These are phyloP conservation scores for Cladosporium colombiae DNA, from an alignment of 2,329 filamentous ascomycete species.

Conservation along the genomic window DNA sequence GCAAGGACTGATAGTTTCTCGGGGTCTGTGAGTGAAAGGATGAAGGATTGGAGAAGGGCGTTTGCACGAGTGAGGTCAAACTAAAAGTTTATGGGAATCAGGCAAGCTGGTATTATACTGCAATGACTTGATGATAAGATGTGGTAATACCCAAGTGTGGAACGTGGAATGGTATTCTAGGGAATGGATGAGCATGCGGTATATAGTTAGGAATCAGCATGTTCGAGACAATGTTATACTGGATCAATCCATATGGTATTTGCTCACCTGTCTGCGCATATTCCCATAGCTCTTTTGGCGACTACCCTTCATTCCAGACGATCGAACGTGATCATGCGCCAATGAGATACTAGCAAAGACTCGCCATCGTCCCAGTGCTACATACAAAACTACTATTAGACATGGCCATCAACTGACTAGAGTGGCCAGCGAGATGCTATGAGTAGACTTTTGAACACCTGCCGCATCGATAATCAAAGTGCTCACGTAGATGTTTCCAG, in stretches of 20 bases:
- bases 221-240: neutral
- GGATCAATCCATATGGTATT: neutral
- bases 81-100: neutral
- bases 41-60: constrained; percentile 5
- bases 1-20: constrained; percentile 3
- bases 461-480: neutral
- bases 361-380: neutral
- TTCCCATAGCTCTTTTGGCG: neutral
- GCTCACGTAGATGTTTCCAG: neutral
- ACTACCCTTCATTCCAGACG: neutral
- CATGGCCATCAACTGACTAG: neutral
- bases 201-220: neutral
- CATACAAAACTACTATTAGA: neutral
- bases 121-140: neutral
- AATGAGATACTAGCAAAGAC: neutral
- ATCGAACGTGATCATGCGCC: neutral
- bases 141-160: neutral
- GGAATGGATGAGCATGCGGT: neutral
- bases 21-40: constrained; percentile 1
- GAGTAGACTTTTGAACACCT: too few species aligned
- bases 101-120: neutral
- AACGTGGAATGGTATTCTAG: neutral
- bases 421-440: neutral
- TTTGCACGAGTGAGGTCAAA: constrained; percentile 9
- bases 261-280: neutral